These are phyloP conservation scores for Fraxinus floribunda DNA, from an alignment of 305 asterid genomes.

Conservation along the genomic window DNA sequence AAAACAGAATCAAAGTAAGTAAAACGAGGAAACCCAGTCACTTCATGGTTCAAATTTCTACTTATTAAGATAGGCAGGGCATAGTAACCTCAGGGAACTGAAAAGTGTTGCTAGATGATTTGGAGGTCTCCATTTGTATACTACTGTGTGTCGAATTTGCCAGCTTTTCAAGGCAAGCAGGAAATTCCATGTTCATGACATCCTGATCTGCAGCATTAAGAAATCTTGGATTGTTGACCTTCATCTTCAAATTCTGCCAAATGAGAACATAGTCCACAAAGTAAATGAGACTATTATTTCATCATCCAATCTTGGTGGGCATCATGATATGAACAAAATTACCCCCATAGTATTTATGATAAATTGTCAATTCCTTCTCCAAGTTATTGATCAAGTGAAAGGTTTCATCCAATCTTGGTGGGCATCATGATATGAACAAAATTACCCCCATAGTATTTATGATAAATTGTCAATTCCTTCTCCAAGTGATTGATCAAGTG, in stretches of 20 bases:
- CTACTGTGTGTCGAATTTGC: constrained; percentile 36
- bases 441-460: constrained; percentile 12
- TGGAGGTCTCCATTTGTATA: constrained; percentile 33
- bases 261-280: constrained; percentile 26
- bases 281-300: constrained; percentile 25
- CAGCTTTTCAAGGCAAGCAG: constrained; percentile 62
- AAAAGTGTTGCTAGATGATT: constrained; percentile 41
- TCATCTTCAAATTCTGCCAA: constrained; percentile 91
- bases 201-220: constrained; percentile 67
- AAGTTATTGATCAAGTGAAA: background rate
- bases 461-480: background rate
- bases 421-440: constrained; percentile 12
- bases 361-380: constrained; percentile 7
- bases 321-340: constrained; percentile 12
- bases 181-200: constrained; percentile 63
- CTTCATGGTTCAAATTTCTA: constrained; percentile 18
- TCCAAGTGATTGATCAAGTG: constrained; percentile 4
- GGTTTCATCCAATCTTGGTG: constrained; percentile 4
- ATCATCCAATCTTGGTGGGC: constrained; percentile 14
- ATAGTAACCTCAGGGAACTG: constrained; percentile 75
- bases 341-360: constrained; percentile 4
- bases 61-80: constrained; percentile 24
- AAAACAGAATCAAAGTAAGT: constrained; percentile 26
- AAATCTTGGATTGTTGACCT: constrained; percentile 80
- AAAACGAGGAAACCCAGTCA: constrained; percentile 22